Percentiles rank a stretch among this genome's conserved stretches.
Evolutionary conservation across 371 early-diverging fungal species (phyloP).

Genomic region (Blakeslea trispora): DNA sequence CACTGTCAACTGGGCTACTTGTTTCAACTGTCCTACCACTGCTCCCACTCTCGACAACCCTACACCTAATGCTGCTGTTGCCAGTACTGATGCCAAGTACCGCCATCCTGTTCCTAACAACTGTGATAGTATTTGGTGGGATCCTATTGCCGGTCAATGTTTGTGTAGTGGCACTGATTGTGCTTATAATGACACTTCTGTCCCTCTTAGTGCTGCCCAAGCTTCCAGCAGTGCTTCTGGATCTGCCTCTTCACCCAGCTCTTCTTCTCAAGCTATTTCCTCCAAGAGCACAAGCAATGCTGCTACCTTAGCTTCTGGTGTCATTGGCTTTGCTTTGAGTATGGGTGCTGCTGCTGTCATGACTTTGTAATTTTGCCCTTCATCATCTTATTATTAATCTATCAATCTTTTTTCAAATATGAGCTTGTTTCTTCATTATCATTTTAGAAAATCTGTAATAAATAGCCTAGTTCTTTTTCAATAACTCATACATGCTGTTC

Average conservation of each 20-base stretch:
- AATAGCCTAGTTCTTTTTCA: too few relatives aligned
- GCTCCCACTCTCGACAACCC: constrained; percentile 58
- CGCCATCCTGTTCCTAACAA: constrained; percentile 63
- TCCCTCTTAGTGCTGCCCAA: constrained; percentile 36
- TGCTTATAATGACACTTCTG: constrained; percentile 54
- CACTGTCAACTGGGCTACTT: constrained; percentile 59
- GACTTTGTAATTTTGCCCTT: constrained; percentile 8
- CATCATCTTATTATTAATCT: too few relatives aligned
- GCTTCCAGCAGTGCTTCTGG: constrained; percentile 11
- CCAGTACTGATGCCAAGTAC: constrained; percentile 38
- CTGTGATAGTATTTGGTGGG: constrained; percentile 78
- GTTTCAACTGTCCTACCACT: constrained; percentile 64
- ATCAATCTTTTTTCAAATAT: too few relatives aligned
- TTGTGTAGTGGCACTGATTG: constrained; percentile 52
- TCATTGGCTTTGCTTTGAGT: constrained; percentile 11
- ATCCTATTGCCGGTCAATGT: constrained; percentile 64
- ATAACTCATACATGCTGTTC: too few relatives aligned
- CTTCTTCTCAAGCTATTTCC: neutral
- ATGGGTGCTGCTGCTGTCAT: constrained; percentile 11
- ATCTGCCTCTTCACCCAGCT: neutral
- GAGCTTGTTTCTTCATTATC: too few relatives aligned
- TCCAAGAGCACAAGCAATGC: constrained; percentile 4
- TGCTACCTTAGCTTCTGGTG: neutral
- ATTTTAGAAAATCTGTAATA: too few relatives aligned
- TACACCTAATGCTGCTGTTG: constrained; percentile 46